A percentile compares a stretch with the other conserved stretches of the same genome.
Conservation (phyloP, 179 eudicot genomes). For the Nepenthes alata region DNA sequence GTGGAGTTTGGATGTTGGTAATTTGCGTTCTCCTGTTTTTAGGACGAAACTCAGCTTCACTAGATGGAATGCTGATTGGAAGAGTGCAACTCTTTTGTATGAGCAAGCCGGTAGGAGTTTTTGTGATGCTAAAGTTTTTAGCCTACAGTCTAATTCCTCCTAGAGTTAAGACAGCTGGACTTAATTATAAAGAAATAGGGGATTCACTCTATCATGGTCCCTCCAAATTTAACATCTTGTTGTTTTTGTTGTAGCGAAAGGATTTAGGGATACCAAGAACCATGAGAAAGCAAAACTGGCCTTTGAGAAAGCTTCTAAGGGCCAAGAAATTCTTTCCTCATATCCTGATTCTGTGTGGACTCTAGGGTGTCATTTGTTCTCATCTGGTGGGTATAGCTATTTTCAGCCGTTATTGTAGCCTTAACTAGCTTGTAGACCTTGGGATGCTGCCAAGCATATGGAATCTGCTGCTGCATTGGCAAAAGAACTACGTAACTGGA, state of each 20-base stretch:
- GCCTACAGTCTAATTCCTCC: background rate
- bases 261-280: constrained; percentile 51
- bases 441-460: constrained; percentile 94
- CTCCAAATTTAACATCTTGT: background rate
- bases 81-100: constrained; percentile 48
- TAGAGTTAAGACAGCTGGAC: background rate
- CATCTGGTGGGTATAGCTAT: background rate
- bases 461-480: constrained; percentile 82
- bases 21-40: background rate
- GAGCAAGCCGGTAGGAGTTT: constrained; percentile 64
- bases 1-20: background rate
- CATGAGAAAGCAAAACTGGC: constrained; percentile 70
- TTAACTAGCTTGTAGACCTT: constrained; percentile 40
- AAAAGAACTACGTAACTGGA: constrained; percentile 59
- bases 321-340: constrained; percentile 82
- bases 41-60: constrained; percentile 70
- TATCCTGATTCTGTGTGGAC: constrained; percentile 16
- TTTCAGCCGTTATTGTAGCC: background rate
- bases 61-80: constrained; percentile 94
- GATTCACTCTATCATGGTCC: too few species aligned
- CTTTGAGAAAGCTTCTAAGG: constrained; percentile 84
- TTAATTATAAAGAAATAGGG: too few species aligned
- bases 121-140: background rate
- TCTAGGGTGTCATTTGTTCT: too few species aligned
- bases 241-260: constrained; percentile 30